Evolutionary conservation across 106 monocot species (phyloP), one percentile per base, ranked within the genome.

Genomic region (Ottelia alismoides): DNA sequence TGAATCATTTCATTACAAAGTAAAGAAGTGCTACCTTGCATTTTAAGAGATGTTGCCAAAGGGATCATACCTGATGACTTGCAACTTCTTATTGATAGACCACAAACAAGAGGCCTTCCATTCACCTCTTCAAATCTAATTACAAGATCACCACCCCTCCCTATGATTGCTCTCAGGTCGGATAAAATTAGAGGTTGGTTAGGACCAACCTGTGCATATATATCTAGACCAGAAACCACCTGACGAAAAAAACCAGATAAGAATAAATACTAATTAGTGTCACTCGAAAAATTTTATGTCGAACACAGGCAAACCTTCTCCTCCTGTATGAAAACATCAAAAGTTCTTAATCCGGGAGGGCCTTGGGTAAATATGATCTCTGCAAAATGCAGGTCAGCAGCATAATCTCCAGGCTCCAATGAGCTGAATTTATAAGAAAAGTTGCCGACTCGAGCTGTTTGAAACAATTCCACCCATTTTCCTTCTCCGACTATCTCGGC

Each of bases 261-360:
- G 1, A 26, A 4, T 20, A 3, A 62, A 51, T 50, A 2, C 25
- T 20, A 48, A 26, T 27, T 12, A 55, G 25, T 20, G 17, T 58
- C 20, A 58, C 23, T 12, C 25, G 0, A 26, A 32, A n/a, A 30
- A 51, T 10, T 17, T 27, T 2, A 62, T 63, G 12, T 27, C 17
- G 51, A 17, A 10, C 40, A 16, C 2, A 35, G 9, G 3, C 63
- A 61, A 25, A 71, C 83, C 83, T 78, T 83, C 58, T 78, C 78
- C 27, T 67, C 68, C 55, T 83, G 83, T 23, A 83, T 65, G 48
- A 68, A 71, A 19, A 83, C 74, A 61, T 83, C 83, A 31, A 83
- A 83, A 24, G 62, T 23, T 68, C 83, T 77, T 46, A 77, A 64
- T 28, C 74, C 77, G 23, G 64, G 47, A 52, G 83, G 74, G 1